Evolutionary conservation across 1,139 yeast species (phyloP).

Genomic region (Sugiyamaella neomexicana): DNA sequence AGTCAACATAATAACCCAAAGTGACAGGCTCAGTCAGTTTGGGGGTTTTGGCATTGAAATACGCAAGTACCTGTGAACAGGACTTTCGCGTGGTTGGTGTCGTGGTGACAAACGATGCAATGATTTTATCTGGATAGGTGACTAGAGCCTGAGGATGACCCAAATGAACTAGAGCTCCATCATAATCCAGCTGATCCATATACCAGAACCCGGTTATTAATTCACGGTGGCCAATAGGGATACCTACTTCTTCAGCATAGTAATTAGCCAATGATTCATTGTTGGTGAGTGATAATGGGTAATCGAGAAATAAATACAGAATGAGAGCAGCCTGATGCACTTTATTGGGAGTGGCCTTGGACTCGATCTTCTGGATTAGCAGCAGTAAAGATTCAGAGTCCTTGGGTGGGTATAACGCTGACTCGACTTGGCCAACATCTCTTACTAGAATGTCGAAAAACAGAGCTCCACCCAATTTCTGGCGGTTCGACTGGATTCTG

Average conservation of each 20-base stretch:
- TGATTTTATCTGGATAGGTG: constrained; percentile 28
- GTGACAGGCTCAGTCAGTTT: constrained; percentile 22
- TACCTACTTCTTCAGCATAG: constrained; percentile 35
- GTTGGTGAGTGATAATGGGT: constrained; percentile 24
- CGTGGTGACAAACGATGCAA: constrained; percentile 24
- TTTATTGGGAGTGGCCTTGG: constrained; percentile 18
- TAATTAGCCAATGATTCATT: constrained; percentile 33
- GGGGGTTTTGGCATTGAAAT: constrained; percentile 28
- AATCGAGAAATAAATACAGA: constrained; percentile 37
- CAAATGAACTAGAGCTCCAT: constrained; percentile 27
- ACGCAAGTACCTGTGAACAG: constrained; percentile 24
- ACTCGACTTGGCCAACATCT: constrained; percentile 24
- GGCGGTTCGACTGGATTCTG: constrained; percentile 20
- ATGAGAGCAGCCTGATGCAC: constrained; percentile 31
- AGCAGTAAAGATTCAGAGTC: constrained; percentile 24
- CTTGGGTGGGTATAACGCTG: constrained; percentile 33
- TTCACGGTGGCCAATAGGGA: constrained; percentile 31
- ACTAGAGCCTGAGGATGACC: constrained; percentile 31
- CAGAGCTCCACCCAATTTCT: constrained; percentile 25
- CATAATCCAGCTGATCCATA: constrained; percentile 28
- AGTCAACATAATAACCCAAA: constrained; percentile 25
- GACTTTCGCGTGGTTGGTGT: constrained; percentile 1
- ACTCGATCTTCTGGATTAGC: constrained; percentile 31
- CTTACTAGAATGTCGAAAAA: constrained; percentile 34
- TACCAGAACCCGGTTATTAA: constrained; percentile 33